Evolutionary conservation across 176 grass and related monocot species (phyloP).

Genomic region (Triticum timopheevii): DNA sequence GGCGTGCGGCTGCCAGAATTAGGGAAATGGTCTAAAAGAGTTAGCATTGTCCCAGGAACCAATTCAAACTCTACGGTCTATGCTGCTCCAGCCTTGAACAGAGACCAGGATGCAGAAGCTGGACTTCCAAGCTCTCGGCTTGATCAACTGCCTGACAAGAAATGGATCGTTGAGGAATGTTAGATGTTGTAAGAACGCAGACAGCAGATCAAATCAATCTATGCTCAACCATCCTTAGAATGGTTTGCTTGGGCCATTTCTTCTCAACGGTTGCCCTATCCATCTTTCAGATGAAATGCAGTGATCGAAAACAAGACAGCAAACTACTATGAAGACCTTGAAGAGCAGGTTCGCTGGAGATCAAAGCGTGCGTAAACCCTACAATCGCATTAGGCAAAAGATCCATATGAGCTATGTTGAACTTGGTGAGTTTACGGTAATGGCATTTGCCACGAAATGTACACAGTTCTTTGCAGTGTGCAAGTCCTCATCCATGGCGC

Average conservation of each 20-base stretch:
- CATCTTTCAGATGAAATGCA: too few relatives aligned
- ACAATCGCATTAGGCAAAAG: too few relatives aligned
- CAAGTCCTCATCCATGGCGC: neutral
- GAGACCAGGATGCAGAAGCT: neutral
- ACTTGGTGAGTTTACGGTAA: too few relatives aligned
- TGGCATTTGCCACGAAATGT: neutral
- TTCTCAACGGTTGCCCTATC: too few relatives aligned
- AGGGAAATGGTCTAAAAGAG: slow-evolving; percentile 28
- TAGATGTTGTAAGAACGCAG: neutral
- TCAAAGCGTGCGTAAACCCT: too few relatives aligned
- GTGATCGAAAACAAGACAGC: too few relatives aligned
- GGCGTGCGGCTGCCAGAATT: slow-evolving; percentile 35
- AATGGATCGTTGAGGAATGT: neutral
- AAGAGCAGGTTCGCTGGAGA: too few relatives aligned
- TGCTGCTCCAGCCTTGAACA: neutral
- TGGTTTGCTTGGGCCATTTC: neutral
- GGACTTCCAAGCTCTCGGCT: neutral
- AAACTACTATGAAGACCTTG: too few relatives aligned
- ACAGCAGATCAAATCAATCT: neutral
- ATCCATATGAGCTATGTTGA: too few relatives aligned
- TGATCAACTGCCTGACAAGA: neutral
- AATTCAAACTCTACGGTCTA: neutral
- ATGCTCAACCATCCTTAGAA: neutral
- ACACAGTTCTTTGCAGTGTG: neutral
- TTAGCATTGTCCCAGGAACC: neutral